These are phyloP conservation scores for Protomyces macrosporus DNA, from an alignment of 1,139 yeast species.

Conservation along the genomic window DNA sequence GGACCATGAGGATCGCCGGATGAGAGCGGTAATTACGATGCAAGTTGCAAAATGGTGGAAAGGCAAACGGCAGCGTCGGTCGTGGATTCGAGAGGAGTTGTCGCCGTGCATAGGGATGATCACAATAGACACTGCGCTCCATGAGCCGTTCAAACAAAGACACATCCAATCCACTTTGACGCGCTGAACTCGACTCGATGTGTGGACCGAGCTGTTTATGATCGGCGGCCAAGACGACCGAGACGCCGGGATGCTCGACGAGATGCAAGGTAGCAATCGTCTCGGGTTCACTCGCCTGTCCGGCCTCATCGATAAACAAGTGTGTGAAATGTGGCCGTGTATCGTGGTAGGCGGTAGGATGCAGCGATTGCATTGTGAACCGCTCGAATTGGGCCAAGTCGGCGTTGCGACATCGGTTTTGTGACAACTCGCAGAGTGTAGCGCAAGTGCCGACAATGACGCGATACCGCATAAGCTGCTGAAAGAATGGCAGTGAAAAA, in stretches of 20 bases:
- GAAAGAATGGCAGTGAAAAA: slow-evolving; percentile 29
- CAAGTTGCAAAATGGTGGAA: slow-evolving; percentile 31
- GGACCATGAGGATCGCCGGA: slow-evolving; percentile 30
- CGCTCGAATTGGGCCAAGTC: slow-evolving; percentile 25
- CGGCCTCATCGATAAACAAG: slow-evolving; percentile 31
- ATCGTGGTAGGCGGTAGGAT: not conserved
- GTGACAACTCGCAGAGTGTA: slow-evolving; percentile 27
- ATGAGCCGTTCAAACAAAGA: slow-evolving; percentile 31
- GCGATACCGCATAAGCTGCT: slow-evolving; percentile 23
- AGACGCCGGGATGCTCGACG: slow-evolving; percentile 21
- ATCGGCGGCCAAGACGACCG: slow-evolving; percentile 32
- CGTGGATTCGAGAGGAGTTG: slow-evolving; percentile 11
- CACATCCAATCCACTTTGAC: slow-evolving; percentile 24
- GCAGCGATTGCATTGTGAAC: slow-evolving; percentile 19
- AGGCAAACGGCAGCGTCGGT: slow-evolving; percentile 25
- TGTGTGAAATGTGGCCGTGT: slow-evolving; percentile 30
- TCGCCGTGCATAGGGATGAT: slow-evolving; percentile 30
- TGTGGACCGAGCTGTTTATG: slow-evolving; percentile 32
- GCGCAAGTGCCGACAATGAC: slow-evolving; percentile 31
- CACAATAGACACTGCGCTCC: slow-evolving; percentile 27
- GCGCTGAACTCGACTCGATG: slow-evolving; percentile 26
- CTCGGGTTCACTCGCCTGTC: slow-evolving; percentile 31
- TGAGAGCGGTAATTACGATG: slow-evolving; percentile 32
- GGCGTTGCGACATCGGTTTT: slow-evolving; percentile 29
- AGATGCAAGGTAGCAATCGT: slow-evolving; percentile 30